These are phyloP conservation scores for Hyphodiscus hymeniophilus DNA, from an alignment of 495 filamentous ascomycete species.

Conservation along the genomic window DNA sequence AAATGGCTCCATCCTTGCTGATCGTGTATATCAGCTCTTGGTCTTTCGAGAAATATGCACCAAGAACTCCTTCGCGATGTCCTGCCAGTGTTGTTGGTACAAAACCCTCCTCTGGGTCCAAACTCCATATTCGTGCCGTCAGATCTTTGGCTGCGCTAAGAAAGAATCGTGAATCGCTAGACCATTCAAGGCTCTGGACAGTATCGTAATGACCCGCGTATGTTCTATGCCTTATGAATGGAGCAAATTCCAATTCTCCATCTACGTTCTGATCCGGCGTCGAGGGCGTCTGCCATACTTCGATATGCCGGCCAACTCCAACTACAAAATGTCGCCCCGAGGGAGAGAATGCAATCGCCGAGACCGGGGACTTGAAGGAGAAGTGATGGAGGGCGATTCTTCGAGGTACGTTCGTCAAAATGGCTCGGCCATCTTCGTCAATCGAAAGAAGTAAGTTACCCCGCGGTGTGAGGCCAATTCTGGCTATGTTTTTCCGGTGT, in stretches of 20 bases:
- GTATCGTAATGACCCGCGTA: conserved; percentile 84
- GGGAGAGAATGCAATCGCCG: conserved; percentile 84
- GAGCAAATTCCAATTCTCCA: conserved; percentile 89
- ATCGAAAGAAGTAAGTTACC: conserved; percentile 87
- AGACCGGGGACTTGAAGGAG: conserved; percentile 76
- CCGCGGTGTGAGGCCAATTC: conserved; percentile 77
- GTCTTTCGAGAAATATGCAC: conserved; percentile 86
- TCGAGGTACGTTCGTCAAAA: conserved; percentile 81
- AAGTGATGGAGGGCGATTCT: conserved; percentile 86
- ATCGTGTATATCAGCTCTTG: conserved; percentile 63
- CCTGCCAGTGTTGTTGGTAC: conserved; percentile 82
- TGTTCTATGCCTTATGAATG: conserved; percentile 79
- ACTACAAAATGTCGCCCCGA: conserved; percentile 86
- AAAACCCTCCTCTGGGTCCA: conserved; percentile 80
- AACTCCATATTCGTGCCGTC: conserved; percentile 89
- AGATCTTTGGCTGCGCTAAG: conserved; percentile 85
- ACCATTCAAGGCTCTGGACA: conserved; percentile 84
- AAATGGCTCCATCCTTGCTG: conserved; percentile 49
- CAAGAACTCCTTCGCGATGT: conserved; percentile 77
- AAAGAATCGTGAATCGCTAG: conserved; percentile 89
- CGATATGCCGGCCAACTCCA: conserved; percentile 72
- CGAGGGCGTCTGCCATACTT: conserved; percentile 92
- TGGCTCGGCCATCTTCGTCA: conserved; percentile 89
- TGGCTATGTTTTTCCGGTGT: conserved; percentile 86
- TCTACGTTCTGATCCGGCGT: conserved; percentile 67